Conservation (phyloP, 2,329 filamentous ascomycete species). For the Calonectria leucothoes region DNA sequence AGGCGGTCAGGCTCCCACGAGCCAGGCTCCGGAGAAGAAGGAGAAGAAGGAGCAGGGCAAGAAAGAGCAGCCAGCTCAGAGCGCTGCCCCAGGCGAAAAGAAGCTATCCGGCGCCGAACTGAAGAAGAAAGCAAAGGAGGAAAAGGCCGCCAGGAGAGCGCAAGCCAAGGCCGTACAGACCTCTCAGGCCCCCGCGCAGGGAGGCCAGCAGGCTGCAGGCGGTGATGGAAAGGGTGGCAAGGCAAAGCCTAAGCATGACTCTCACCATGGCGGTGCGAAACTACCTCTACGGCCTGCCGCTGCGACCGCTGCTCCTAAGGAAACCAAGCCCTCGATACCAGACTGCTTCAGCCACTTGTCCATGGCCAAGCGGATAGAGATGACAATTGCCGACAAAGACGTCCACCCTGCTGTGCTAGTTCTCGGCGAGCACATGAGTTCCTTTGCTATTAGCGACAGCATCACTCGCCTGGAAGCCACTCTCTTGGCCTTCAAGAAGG, state of each 20-base stretch:
- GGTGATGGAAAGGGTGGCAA: constrained; percentile 60
- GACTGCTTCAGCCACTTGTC: constrained; percentile 87
- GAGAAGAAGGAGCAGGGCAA: constrained; percentile 42
- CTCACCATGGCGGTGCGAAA: constrained; percentile 49
- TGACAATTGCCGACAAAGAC: constrained; percentile 74
- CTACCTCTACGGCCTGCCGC: constrained; percentile 47
- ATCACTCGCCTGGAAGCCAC: constrained; percentile 90
- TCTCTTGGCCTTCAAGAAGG: constrained; percentile 88
- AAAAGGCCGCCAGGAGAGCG: constrained; percentile 88
- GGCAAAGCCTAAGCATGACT: constrained; percentile 60
- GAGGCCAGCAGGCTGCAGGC: constrained; percentile 48
- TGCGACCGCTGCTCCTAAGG: constrained; percentile 55
- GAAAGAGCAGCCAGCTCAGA: constrained; percentile 34
- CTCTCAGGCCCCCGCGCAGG: constrained; percentile 52
- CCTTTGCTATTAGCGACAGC: constrained; percentile 89
- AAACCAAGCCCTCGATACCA: constrained; percentile 70
- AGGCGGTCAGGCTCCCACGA: constrained; percentile 43
- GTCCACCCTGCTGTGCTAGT: constrained; percentile 89
- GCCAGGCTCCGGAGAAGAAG: constrained; percentile 39
- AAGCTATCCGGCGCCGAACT: constrained; percentile 82
- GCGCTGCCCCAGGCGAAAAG: constrained; percentile 50
- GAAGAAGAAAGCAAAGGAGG: constrained; percentile 90
- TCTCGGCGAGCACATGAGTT: constrained; percentile 89
- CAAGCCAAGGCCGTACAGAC: constrained; percentile 71
- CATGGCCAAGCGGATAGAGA: constrained; percentile 68